Percentiles rank a stretch among this genome's conserved stretches.
These are phyloP conservation scores for Cryptococcus hybrid DNA, from an alignment of 1,284 basidiomycete species.

Conservation along the genomic window DNA sequence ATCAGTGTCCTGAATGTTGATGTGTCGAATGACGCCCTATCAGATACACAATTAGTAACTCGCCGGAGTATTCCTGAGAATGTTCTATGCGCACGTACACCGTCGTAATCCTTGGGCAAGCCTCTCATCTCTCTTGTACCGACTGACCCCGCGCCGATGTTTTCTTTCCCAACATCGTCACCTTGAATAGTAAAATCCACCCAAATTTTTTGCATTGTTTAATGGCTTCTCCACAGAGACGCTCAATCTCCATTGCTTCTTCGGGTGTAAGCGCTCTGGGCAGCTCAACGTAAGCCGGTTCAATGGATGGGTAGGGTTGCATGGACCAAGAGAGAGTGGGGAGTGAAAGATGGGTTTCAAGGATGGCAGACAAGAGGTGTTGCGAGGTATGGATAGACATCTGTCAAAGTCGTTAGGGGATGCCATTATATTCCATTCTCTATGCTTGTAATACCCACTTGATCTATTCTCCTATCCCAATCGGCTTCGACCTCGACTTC, in stretches of 20 bases:
- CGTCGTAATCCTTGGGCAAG: conserved; percentile 53
- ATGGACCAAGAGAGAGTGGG: conserved; percentile 75
- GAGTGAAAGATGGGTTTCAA: conserved; percentile 64
- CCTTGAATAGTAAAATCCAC: conserved; percentile 38
- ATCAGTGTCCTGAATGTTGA: conserved; percentile 77
- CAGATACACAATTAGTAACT: background rate
- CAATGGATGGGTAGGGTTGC: conserved; percentile 57
- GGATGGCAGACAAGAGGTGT: conserved; percentile 76
- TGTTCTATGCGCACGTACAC: conserved; percentile 23
- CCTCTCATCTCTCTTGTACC: conserved; percentile 66
- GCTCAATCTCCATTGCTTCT: conserved; percentile 65
- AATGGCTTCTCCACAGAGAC: conserved; percentile 64
- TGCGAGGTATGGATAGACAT: conserved; percentile 81
- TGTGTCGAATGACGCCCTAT: conserved; percentile 70
- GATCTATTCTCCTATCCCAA: conserved; percentile 70
- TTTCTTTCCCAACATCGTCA: conserved; percentile 13
- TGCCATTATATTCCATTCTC: background rate
- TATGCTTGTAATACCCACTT: conserved; percentile 48
- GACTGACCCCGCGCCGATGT: conserved; percentile 43
- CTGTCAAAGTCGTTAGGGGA: conserved; percentile 48
- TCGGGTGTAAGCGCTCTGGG: conserved; percentile 64
- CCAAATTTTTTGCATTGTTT: conserved; percentile 29
- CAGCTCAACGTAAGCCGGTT: conserved; percentile 73
- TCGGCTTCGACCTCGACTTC: conserved; percentile 64
- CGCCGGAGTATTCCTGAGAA: background rate